Evolutionary conservation across 2,329 filamentous ascomycete genomes (phyloP), one percentile per base, ranked within the genome.

Genomic region (Lasiodiplodia sp.): DNA sequence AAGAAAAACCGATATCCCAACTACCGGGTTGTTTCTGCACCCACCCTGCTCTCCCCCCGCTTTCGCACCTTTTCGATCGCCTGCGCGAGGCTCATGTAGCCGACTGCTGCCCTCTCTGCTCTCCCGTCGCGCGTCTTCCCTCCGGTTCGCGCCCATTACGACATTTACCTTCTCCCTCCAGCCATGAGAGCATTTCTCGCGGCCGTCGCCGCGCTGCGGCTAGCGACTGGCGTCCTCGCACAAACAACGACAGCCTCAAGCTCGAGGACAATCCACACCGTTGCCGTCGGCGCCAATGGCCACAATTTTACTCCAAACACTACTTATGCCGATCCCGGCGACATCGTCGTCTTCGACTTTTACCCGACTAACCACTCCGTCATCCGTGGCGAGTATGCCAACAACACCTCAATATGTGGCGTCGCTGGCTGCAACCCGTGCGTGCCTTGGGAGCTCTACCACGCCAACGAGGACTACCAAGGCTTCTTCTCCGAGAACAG

Each of bases 281-380:
- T 83, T 53, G 74, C 76, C 16, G 81, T 79, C 37, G 81, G 80
- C 25, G 73, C 77, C 16, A 73, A 74, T 6, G 73, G 73, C 8
- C 40, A 49, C 38, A 76, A 79, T 68, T 83, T 79, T 65, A 72
- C 74, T 11, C 82, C 82, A 1, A 77, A 78, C 47, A 74, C 74
- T 38, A 70, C 69, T 14, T 72, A 76, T 56, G 81, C 81, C 12
- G 73, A 74, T 8, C 73, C 77, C 2, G 81, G 80, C 21, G 81
- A 83, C 68, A 79, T 72, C 4, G 69, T 81, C 6, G 68, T 71
- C 31, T 81, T 80, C 69, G 69, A 75, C 55, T 83, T 83, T 73
- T 82, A 76, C 52, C 78, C 80, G 4, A 74, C 76, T 16, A 81
- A 82, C 65, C 82, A 84, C 68, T 82, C 80, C 0, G 81, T 84